Percentiles rank a stretch among this genome's conserved stretches.
These are phyloP conservation scores for Friedmanniomyces simplex DNA, from an alignment of 495 filamentous ascomycete species.

Conservation along the genomic window DNA sequence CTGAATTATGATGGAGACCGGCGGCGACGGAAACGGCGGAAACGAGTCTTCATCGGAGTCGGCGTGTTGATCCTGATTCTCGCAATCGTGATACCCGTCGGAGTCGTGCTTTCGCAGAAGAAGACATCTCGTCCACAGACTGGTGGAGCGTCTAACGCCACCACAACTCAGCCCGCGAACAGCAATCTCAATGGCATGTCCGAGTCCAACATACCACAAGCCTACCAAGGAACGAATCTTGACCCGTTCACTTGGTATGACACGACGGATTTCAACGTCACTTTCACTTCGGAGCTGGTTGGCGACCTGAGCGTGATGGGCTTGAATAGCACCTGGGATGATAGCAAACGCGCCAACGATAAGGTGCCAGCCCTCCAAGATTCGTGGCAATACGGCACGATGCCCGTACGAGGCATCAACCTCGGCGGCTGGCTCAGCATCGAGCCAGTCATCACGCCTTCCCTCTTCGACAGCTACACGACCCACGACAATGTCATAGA, in stretches of 20 bases:
- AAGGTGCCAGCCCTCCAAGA: slow-evolving; percentile 71
- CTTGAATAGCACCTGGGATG: slow-evolving; percentile 75
- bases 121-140: slow-evolving; percentile 28
- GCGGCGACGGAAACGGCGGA: slow-evolving; percentile 25
- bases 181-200: slow-evolving; percentile 49
- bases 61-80: slow-evolving; percentile 53
- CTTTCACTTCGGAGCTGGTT: slow-evolving; percentile 76
- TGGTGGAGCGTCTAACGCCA: slow-evolving; percentile 20
- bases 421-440: slow-evolving; percentile 89
- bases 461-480: slow-evolving; percentile 65
- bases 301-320: slow-evolving; percentile 87
- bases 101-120: slow-evolving; percentile 60
- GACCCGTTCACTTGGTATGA: slow-evolving; percentile 94
- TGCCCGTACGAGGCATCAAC: slow-evolving; percentile 82
- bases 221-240: slow-evolving; percentile 62
- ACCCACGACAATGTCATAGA: slow-evolving; percentile 59
- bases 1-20: slow-evolving; percentile 26
- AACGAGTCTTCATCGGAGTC: slow-evolving; percentile 37
- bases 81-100: slow-evolving; percentile 64
- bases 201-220: slow-evolving; percentile 51
- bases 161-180: slow-evolving; percentile 37
- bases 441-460: slow-evolving; percentile 95
- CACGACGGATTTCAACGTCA: slow-evolving; percentile 85
- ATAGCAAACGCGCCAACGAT: slow-evolving; percentile 64
- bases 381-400: slow-evolving; percentile 61